Percentiles rank a stretch among this genome's conserved stretches.
phyloP scores from a whole-genome alignment of 2,329 filamentous ascomycete species.

The Calonectria fujianensis region DNA sequence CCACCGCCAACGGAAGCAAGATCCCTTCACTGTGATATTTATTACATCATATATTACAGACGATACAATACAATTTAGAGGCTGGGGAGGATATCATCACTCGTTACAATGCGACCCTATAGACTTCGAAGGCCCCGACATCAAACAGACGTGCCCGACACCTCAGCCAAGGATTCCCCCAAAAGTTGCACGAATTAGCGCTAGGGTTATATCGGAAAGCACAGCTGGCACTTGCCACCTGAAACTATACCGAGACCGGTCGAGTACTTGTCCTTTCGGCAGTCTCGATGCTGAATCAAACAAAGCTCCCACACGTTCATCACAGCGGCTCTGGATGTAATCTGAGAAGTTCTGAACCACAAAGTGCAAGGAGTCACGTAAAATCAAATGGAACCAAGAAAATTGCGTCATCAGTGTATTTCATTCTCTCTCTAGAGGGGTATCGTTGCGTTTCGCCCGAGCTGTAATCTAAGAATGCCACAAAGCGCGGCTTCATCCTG shows the following conservation, averaged over 20 bases:
- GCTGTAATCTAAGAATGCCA: background rate
- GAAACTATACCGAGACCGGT: background rate
- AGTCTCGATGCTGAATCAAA: background rate
- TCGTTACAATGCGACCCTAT: background rate
- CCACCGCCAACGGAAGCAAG: background rate
- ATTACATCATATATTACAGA: background rate
- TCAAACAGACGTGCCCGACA: background rate
- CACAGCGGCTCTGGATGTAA: background rate
- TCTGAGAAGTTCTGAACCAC: background rate
- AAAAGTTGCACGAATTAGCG: too few species aligned
- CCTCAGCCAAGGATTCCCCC: background rate
- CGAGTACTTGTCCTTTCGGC: background rate
- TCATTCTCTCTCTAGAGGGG: background rate
- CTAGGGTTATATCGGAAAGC: background rate
- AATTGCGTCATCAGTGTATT: background rate
- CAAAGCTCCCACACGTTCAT: background rate
- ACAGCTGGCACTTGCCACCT: background rate
- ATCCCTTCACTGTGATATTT: background rate
- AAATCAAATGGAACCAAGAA: background rate
- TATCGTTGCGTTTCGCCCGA: background rate
- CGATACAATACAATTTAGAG: background rate
- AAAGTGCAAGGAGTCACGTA: background rate
- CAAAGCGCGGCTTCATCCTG: background rate
- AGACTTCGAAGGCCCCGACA: background rate
- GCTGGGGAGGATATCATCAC: background rate